A percentile compares a stretch with the other conserved stretches of the same genome.
Evolutionary conservation across 441 rosid genomes (phyloP).

Genomic region (Adansonia grandidieri): DNA sequence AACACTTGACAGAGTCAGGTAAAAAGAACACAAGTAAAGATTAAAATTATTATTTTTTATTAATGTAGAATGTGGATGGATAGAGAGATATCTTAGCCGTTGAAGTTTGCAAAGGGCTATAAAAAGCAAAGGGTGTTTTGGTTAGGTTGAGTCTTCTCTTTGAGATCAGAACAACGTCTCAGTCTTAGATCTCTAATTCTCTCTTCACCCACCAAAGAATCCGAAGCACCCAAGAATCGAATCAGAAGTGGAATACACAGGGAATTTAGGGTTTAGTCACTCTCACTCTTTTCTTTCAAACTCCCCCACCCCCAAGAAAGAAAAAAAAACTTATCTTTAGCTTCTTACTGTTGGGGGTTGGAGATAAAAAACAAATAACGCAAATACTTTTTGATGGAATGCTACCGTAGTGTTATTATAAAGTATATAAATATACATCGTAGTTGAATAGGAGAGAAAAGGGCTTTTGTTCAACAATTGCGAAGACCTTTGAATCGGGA

Average conservation of each 20-base stretch:
- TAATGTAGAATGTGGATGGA: background rate
- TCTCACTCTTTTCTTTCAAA: slow-evolving; percentile 31
- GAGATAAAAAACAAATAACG: background rate
- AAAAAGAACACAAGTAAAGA: background rate
- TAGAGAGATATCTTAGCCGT: background rate
- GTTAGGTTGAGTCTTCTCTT: slow-evolving; percentile 39
- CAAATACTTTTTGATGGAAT: background rate
- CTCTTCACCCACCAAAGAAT: slow-evolving; percentile 27
- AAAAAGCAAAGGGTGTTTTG: slow-evolving; percentile 42
- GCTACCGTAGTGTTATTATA: background rate
- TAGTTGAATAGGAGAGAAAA: slow-evolving; percentile 35
- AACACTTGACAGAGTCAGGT: background rate
- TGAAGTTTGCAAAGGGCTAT: slow-evolving; percentile 30
- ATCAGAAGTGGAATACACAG: slow-evolving; percentile 49
- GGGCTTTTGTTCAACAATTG: slow-evolving; percentile 33
- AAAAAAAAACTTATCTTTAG: background rate
- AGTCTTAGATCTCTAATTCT: slow-evolving; percentile 38
- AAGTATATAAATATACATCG: slow-evolving; percentile 12
- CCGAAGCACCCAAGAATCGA: slow-evolving; percentile 46
- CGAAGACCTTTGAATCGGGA: slow-evolving; percentile 27
- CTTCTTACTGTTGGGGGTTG: slow-evolving; percentile 31
- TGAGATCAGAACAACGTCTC: slow-evolving; percentile 56
- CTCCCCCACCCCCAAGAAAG: background rate
- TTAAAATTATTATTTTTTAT: background rate
- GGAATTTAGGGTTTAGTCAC: slow-evolving; percentile 42